Conservation (phyloP, 2,329 filamentous ascomycete species). For the Penicillium sp. region DNA sequence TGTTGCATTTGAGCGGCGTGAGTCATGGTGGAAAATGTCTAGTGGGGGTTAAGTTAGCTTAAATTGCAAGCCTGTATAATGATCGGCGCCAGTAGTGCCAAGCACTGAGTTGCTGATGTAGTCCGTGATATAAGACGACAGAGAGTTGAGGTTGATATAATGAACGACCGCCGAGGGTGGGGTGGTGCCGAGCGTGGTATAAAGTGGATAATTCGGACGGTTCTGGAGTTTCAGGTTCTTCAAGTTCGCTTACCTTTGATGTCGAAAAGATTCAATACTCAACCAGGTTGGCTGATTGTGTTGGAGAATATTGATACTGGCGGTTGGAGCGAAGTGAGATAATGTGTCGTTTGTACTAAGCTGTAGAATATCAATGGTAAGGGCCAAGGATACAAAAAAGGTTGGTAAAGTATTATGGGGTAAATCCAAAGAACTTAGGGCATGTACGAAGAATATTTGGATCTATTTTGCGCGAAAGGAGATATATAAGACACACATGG, state of each 20-base stretch:
- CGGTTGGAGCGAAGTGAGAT: not conserved
- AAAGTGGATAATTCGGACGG: not conserved
- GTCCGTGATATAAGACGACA: not conserved
- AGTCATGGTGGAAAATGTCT: conserved; percentile 21
- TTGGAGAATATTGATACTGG: conserved; percentile 1
- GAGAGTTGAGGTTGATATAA: not conserved
- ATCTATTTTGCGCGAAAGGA: conserved; percentile 3
- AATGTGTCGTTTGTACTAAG: conserved; percentile 3
- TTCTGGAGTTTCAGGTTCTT: not conserved
- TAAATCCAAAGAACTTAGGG: conserved; percentile 13
- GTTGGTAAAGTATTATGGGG: conserved; percentile 13
- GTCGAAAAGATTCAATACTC: not conserved
- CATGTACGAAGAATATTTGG: conserved; percentile 1
- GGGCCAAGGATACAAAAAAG: conserved; percentile 1
- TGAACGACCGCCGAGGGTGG: not conserved
- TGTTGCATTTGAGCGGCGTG: conserved; percentile 18
- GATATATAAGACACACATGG: conserved; percentile 13
- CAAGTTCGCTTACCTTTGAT: conserved; percentile 12
- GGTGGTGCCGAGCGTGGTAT: not conserved
- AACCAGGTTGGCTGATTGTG: not conserved
- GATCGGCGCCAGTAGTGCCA: not conserved
- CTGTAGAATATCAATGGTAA: not conserved
- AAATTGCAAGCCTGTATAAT: not conserved
- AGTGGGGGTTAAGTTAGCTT: conserved; percentile 2
- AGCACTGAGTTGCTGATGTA: not conserved